Evolutionary conservation across 306 rosid genomes (phyloP), one percentile per base, ranked within the genome.

Genomic region (Medicago lupulina): DNA sequence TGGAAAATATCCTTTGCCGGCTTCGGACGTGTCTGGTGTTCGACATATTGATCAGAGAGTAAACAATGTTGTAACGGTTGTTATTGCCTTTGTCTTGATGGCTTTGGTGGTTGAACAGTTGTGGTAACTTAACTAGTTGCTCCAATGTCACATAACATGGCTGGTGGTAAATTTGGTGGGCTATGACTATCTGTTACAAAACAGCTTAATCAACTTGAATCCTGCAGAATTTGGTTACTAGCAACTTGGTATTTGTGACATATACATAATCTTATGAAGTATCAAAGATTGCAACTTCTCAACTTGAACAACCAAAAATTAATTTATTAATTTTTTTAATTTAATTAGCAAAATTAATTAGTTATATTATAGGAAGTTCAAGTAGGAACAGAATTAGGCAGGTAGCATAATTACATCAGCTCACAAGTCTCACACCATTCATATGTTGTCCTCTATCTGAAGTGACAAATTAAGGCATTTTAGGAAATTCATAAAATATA

Each of bases 1-100:
- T 15, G 88, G 80, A 34, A 87, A 81, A 55, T 36, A 51, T 51
- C 92, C 97, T 0, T 38, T 40, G 1, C 13, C 68, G 43, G 91
- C 88, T 21, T 70, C 17, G 59, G 79, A 79, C 0, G 54, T 78
- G 6, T 86, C 96, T 0, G 76, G 18, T 16, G 71, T 55, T 5
- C 61, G 73, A 14, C 13, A 57, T 25, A 74, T 60, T 2, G 40
- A 81, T 11, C 6, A 2, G 16, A 41, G 38, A 15, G 0, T 7
- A 13, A 71, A 66, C 72, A 39, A 14, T 18, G 43, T 23, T 2
- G 18, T 66, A 23, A 16, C 34, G 36, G 55, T 47, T 72, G 60
- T 50, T 13, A 49, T 55, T 71, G 73, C n/a, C 6, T 55, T 18
- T 31, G 34, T 78, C 31, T 23, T 80, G 76, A 71, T 75, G 71